Base-by-base conservation (phyloP, 2,329 filamentous ascomycete species). In the Aspergillus sp. region DNA sequence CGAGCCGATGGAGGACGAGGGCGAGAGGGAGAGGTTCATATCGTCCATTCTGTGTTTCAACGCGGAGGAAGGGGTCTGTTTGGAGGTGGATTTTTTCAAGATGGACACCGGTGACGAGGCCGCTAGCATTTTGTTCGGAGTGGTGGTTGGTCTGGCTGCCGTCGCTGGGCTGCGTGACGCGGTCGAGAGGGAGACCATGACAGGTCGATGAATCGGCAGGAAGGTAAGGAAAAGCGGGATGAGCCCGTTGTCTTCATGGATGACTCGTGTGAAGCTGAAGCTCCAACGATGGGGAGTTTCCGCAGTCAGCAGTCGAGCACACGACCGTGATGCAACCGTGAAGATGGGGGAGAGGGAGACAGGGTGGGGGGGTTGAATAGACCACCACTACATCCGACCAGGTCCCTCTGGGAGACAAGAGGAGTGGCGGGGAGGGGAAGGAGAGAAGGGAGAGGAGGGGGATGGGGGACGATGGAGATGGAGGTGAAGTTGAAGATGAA, bases 21-120 rank as follows among this genome's bases (percentile, higher is more conserved):
- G 62, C 8, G 69, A 68, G 16, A 69, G 64, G 13, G 63, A 62
- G 20, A 72, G 55, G 48, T 70, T 64, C 47, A 69, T 55, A 17
- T 72, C 69, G 16, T 70, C 62, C 60, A 67, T 66, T 49, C 67
- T 73, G 57, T 72, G 70, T 58, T 74, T 74, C 14, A 62, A 59
- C 32, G 65, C 67, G 6, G 60, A 51, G 2, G 53, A 56, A 11
- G 62, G 53, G 3, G 60, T 53, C 7, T 53, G 49, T 6, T 56
- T 53, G 45, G 72, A 73, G 33, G 70, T 63, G 33, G 70, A 63
- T 30, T 63, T 63, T 53, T 73, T 73, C 41, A 72, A 57, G 38
- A 72, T 73, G 26, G 71, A 67, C 30, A 65, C 62, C 45, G 67
- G 66, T 24, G 66, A 66, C 3, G 69, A 66, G 17, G 63, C 53